Evolutionary conservation across 1,139 yeast genomes (phyloP).

Genomic region (Wickerhamomyces sp.): DNA sequence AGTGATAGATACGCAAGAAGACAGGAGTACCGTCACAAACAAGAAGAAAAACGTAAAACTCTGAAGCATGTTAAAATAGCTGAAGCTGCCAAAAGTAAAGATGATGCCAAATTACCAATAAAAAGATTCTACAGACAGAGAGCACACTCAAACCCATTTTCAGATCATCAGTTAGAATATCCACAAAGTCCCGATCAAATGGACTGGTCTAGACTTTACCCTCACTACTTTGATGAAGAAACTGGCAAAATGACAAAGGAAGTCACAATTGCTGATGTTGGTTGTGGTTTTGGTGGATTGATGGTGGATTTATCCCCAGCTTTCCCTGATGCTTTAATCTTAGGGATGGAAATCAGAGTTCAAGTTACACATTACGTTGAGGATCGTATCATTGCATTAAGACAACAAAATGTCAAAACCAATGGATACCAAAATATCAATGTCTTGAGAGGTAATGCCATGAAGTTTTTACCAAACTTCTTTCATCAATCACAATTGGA

Average conservation of each 20-base stretch:
- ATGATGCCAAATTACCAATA: constrained; percentile 53
- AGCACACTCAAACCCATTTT: constrained; percentile 96
- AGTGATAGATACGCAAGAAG: constrained; percentile 21
- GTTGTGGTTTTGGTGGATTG: constrained; percentile 97
- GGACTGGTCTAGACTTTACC: constrained; percentile 84
- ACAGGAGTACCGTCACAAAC: constrained; percentile 32
- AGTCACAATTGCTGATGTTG: constrained; percentile 93
- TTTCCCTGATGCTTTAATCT: constrained; percentile 65
- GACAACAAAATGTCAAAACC: constrained; percentile 39
- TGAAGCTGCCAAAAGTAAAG: constrained; percentile 12
- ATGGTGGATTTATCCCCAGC: constrained; percentile 73
- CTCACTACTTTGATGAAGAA: constrained; percentile 44
- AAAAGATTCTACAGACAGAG: constrained; percentile 92
- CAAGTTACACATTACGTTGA: constrained; percentile 97
- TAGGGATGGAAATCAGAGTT: constrained; percentile 97
- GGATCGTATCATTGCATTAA: constrained; percentile 85
- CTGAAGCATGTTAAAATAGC: constrained; percentile 32
- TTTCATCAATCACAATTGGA: constrained; percentile 74
- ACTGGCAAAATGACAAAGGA: constrained; percentile 40
- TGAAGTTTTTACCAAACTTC: constrained; percentile 95
- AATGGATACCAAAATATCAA: constrained; percentile 71
- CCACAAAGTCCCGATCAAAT: constrained; percentile 75
- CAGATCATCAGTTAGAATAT: constrained; percentile 89
- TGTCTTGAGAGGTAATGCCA: constrained; percentile 91
- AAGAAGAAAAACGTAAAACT: constrained; percentile 21